Evolutionary conservation across 805 yeast species (phyloP).

Genomic region (Lipomyces oligophaga): DNA sequence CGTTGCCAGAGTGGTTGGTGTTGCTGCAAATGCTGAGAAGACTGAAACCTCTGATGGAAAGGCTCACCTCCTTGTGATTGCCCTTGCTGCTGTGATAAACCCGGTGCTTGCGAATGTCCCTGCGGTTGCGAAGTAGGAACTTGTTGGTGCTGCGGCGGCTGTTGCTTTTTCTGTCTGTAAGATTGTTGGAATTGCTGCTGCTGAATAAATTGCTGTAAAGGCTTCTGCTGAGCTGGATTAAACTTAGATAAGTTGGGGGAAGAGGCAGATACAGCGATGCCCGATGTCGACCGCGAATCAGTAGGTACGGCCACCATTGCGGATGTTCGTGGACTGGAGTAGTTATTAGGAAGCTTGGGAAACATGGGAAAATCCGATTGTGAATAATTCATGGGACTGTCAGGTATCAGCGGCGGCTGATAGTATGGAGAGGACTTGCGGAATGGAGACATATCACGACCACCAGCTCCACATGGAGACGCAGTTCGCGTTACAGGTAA

Average conservation of each 20-base stretch:
- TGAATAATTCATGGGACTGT: slow-evolving; percentile 12
- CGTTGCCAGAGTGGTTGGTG: not conserved
- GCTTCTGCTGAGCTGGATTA: slow-evolving; percentile 8
- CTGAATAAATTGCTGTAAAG: slow-evolving; percentile 15
- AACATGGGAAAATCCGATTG: slow-evolving; percentile 5
- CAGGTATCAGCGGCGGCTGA: slow-evolving; percentile 20
- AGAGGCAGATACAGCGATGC: slow-evolving; percentile 2
- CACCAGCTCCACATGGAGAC: slow-evolving; percentile 10
- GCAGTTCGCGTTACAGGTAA: slow-evolving; percentile 26
- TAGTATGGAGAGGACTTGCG: slow-evolving; percentile 31
- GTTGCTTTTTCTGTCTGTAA: slow-evolving; percentile 18
- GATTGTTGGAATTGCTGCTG: slow-evolving; percentile 25
- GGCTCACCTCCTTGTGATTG: no score
- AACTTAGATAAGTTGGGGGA: slow-evolving; percentile 6
- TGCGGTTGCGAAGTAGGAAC: no score
- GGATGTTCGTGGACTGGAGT: not conserved
- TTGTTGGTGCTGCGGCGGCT: slow-evolving; percentile 10
- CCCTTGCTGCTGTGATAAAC: slow-evolving; percentile 15
- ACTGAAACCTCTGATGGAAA: no score
- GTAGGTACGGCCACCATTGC: not conserved
- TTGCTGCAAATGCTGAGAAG: not conserved
- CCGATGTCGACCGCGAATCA: not conserved
- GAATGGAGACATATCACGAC: slow-evolving; percentile 28
- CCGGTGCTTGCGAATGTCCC: slow-evolving; percentile 13
- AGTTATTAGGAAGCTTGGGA: slow-evolving; percentile 7